Percentiles rank a stretch among this genome's conserved stretches.
Conservation (phyloP, 129 eudicot species). For the Smallanthus sonchifolius region DNA sequence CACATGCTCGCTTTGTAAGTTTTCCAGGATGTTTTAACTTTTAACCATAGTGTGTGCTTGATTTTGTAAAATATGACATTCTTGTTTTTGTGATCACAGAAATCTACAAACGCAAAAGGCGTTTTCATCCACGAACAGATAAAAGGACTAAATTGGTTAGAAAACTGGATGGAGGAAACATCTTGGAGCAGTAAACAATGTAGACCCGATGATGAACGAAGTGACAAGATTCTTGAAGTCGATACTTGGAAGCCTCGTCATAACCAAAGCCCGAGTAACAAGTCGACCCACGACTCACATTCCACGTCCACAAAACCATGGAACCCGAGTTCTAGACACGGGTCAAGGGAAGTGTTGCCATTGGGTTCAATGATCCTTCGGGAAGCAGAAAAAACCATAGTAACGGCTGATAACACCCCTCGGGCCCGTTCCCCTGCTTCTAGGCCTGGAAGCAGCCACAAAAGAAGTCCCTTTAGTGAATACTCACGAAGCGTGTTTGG, state of each 20-base stretch:
- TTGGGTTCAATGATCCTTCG: slow-evolving; percentile 44
- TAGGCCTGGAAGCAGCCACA: slow-evolving; percentile 57
- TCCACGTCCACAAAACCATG: slow-evolving; percentile 41
- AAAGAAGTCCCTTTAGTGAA: slow-evolving; percentile 57
- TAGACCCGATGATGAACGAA: slow-evolving; percentile 53
- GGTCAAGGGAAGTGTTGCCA: slow-evolving; percentile 39
- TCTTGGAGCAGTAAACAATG: slow-evolving; percentile 47
- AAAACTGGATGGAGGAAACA: slow-evolving; percentile 69
- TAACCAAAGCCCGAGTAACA: slow-evolving; percentile 34
- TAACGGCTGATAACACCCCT: slow-evolving; percentile 55
- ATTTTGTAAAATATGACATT: not conserved
- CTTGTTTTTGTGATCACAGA: slow-evolving; percentile 32
- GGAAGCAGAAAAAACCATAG: slow-evolving; percentile 39
- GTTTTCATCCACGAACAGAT: slow-evolving; percentile 20
- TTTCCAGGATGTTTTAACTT: not conserved
- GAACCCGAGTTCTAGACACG: slow-evolving; percentile 44
- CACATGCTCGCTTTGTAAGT: slow-evolving; percentile 46
- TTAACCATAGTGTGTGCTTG: not conserved
- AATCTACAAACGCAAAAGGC: slow-evolving; percentile 32
- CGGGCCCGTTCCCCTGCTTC: slow-evolving; percentile 45
- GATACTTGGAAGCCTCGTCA: slow-evolving; percentile 84
- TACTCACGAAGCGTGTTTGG: slow-evolving; percentile 57
- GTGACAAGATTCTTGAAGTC: slow-evolving; percentile 83
- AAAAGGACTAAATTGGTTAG: slow-evolving; percentile 47
- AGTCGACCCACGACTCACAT: slow-evolving; percentile 16